A percentile compares a stretch with the other conserved stretches of the same genome.
Evolutionary conservation across 1,139 yeast species (phyloP).

Genomic region (Scheffersomyces titani): DNA sequence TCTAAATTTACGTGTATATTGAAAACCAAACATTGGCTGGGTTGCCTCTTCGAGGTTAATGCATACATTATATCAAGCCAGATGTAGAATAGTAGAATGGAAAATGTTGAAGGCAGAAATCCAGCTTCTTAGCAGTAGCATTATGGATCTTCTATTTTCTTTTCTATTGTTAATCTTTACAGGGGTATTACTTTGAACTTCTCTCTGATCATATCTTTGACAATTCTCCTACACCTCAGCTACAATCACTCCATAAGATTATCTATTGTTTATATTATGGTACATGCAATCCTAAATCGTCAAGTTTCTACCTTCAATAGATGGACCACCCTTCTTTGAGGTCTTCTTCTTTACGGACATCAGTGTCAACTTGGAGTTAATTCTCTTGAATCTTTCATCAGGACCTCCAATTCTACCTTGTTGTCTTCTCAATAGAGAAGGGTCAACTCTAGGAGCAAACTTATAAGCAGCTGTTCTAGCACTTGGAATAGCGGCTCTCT

Average conservation of each 20-base stretch:
- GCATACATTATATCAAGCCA: slow-evolving; percentile 15
- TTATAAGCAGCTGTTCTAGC: slow-evolving; percentile 87
- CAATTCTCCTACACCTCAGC: not conserved
- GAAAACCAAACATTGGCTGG: slow-evolving; percentile 8
- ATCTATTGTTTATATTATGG: slow-evolving; percentile 1
- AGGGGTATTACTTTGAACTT: not conserved
- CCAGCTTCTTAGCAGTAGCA: not conserved
- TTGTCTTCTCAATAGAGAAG: slow-evolving; percentile 41
- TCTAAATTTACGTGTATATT: slow-evolving; percentile 23
- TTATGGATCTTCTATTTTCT: not conserved
- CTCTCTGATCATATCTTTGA: not conserved
- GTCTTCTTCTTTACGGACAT: slow-evolving; percentile 48
- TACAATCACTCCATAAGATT: not conserved
- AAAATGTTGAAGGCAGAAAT: no score
- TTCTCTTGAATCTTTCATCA: slow-evolving; percentile 78
- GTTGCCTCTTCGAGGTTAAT: slow-evolving; percentile 12
- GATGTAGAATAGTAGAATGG: not conserved
- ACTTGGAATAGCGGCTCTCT: slow-evolving; percentile 92
- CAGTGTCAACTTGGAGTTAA: slow-evolving; percentile 55
- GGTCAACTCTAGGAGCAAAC: slow-evolving; percentile 81
- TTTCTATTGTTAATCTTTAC: no score
- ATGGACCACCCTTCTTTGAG: slow-evolving; percentile 67
- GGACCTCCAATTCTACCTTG: slow-evolving; percentile 49
- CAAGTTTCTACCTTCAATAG: slow-evolving; percentile 75
- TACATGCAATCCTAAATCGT: slow-evolving; percentile 30